These are phyloP conservation scores for Pseudogymnoascus sp. DNA, from an alignment of 2,329 filamentous ascomycete species.

Conservation along the genomic window DNA sequence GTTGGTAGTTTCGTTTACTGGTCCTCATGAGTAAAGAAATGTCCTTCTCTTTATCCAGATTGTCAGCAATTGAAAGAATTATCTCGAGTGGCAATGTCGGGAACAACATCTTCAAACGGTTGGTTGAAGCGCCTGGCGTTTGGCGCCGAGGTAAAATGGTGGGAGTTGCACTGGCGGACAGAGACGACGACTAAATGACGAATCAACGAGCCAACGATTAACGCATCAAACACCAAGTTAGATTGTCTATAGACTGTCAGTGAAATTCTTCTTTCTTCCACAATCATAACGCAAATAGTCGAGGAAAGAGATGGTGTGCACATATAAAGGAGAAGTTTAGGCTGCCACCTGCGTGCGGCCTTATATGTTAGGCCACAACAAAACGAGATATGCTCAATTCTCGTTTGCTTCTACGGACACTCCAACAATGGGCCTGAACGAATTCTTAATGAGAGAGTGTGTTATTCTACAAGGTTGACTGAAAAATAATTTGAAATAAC, in stretches of 20 bases:
- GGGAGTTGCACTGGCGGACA: too few relatives aligned
- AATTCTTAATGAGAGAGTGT: neutral
- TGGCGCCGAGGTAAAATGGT: too few relatives aligned
- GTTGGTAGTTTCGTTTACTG: neutral
- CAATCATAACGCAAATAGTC: too few relatives aligned
- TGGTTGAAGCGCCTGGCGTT: too few relatives aligned
- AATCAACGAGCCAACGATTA: neutral
- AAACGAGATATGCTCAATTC: neutral
- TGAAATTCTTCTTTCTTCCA: neutral
- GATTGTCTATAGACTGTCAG: neutral
- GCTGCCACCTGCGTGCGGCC: neutral
- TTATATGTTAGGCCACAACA: neutral
- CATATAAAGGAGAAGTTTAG: neutral
- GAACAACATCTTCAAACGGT: neutral
- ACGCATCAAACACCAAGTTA: neutral
- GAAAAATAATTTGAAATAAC: neutral
- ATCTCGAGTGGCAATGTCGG: neutral
- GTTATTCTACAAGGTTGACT: neutral
- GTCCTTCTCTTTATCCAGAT: neutral
- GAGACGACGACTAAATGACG: too few relatives aligned
- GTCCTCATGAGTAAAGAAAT: neutral
- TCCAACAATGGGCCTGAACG: neutral
- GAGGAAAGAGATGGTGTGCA: too few relatives aligned
- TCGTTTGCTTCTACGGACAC: neutral
- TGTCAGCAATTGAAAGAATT: neutral